Base-by-base conservation (phyloP, 495 filamentous ascomycete species). In the Penicillium turbatum region DNA sequence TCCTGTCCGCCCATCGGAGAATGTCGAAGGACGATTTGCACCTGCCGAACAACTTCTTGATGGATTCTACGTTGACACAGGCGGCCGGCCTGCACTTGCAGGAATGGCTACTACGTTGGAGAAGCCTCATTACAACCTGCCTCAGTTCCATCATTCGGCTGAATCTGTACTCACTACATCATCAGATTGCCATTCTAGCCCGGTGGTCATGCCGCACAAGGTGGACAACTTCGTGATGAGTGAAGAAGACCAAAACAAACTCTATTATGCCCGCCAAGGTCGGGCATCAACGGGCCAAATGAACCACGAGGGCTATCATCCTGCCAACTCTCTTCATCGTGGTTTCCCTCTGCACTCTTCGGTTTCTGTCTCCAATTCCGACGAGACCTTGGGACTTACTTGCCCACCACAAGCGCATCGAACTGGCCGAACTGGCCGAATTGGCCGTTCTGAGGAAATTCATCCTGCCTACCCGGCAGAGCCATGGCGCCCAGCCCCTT, bases 141-240 rank as follows among this genome's bases (percentile, higher is more conserved):
- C 86, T 49, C 76, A 76, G 24, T 77, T 63, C 27, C 42, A 41
- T 17, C 30, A 82, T 50, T 92, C 88, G 0, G 82, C 85, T 48
- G 92, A 97, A 37, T 91, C 86, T 36, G 71, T 81, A 26, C 64
- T 82, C 44, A 89, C 46, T 12, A 53, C 16, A 13, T 64, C 86
- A 0, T 75, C 69, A 0, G 78, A 76, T 13, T 86, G 81, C 4
- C 80, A 73, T 3, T 76, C 69, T 39, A 82, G 83, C 54, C 87
- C 85, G 0, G 75, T 93, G 17, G 86, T 84, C 58, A 67, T 88
- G 60, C 90, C 92, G 2, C 79, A 82, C 17, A 81, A 85, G 34
- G 87, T 96, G 8, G 92, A 96, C 56, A 90, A 82, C 64, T 80
- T 51, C 10, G 11, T 95, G 57, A 87, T 93, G 83, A 86, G 82